Percentiles rank a stretch among this genome's conserved stretches.
Evolutionary conservation across 768 basidiomycete species (phyloP).

Genomic region (Tylopilus felleus): DNA sequence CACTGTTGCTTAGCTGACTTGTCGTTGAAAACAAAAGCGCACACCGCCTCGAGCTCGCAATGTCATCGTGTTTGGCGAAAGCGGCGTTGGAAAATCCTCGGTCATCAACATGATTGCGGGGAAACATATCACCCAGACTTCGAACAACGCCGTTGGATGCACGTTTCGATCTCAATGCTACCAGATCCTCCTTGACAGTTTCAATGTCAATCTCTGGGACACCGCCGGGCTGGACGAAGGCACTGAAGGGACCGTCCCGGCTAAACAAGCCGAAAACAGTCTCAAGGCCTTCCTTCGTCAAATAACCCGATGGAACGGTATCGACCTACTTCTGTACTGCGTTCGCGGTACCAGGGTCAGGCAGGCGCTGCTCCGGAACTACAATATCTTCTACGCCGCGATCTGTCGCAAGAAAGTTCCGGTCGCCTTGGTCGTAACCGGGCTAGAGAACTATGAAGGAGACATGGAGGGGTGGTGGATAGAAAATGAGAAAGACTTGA

Average conservation of each 20-base stretch:
- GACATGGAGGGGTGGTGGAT: constrained; percentile 40
- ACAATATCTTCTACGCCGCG: constrained; percentile 27
- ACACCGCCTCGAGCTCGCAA: constrained; percentile 22
- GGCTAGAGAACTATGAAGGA: constrained; percentile 33
- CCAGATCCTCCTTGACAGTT: constrained; percentile 16
- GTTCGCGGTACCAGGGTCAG: constrained; percentile 33
- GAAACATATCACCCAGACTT: constrained; percentile 24
- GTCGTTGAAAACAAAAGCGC: constrained; percentile 8
- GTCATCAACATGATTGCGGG: constrained; percentile 39
- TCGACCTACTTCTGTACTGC: constrained; percentile 34
- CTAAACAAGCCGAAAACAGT: constrained; percentile 21
- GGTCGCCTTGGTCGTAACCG: constrained; percentile 34
- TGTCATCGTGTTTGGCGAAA: constrained; percentile 41
- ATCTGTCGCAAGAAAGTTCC: constrained; percentile 32
- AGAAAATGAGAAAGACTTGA: constrained; percentile 31
- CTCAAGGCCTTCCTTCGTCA: constrained; percentile 34
- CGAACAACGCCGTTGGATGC: constrained; percentile 32
- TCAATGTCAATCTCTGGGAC: constrained; percentile 29
- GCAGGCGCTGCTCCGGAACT: constrained; percentile 27
- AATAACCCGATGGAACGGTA: constrained; percentile 26
- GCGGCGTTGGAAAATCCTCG: constrained; percentile 40
- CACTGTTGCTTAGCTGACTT: neutral
- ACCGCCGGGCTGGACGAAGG: constrained; percentile 34
- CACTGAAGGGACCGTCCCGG: constrained; percentile 26
- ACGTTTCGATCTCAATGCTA: constrained; percentile 32